Evolutionary conservation across 1,139 yeast genomes (phyloP).

Genomic region (Sugiyamaella paludigena): DNA sequence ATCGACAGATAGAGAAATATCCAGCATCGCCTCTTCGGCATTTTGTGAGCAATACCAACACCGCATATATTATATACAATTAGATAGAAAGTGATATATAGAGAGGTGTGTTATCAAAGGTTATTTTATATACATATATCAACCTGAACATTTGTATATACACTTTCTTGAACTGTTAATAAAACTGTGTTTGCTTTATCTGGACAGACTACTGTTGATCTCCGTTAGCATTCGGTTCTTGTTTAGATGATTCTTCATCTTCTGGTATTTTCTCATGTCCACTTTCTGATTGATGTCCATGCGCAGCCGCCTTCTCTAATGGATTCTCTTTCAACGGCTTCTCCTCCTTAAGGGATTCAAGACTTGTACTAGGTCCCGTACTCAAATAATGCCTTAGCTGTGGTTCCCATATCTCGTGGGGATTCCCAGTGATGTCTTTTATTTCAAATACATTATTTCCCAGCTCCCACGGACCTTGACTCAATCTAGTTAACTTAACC

Average conservation of each 20-base stretch:
- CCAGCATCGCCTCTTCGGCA: too few relatives aligned
- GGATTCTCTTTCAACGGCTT: background rate
- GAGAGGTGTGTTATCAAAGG: too few relatives aligned
- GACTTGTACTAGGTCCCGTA: constrained; percentile 27
- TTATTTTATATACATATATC: too few relatives aligned
- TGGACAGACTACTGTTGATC: too few relatives aligned
- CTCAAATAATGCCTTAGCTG: constrained; percentile 22
- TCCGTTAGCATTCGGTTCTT: background rate
- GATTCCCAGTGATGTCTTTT: constrained; percentile 58
- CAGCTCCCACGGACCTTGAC: constrained; percentile 82
- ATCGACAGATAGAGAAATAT: too few relatives aligned
- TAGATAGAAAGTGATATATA: too few relatives aligned
- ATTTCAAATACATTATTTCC: constrained; percentile 66
- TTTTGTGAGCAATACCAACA: too few relatives aligned
- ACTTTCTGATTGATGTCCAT: background rate
- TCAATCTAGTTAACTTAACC: constrained; percentile 72
- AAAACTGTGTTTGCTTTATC: too few relatives aligned
- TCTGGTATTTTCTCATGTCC: background rate
- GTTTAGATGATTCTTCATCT: background rate
- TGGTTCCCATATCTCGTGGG: constrained; percentile 60
- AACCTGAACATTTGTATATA: too few relatives aligned
- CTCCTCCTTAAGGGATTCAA: constrained; percentile 8
- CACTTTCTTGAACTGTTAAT: too few relatives aligned
- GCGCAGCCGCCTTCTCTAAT: background rate
- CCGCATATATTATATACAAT: too few relatives aligned